Evolutionary conservation across 306 rosid genomes (phyloP).

Genomic region (Dalbergia cochinchinensis): DNA sequence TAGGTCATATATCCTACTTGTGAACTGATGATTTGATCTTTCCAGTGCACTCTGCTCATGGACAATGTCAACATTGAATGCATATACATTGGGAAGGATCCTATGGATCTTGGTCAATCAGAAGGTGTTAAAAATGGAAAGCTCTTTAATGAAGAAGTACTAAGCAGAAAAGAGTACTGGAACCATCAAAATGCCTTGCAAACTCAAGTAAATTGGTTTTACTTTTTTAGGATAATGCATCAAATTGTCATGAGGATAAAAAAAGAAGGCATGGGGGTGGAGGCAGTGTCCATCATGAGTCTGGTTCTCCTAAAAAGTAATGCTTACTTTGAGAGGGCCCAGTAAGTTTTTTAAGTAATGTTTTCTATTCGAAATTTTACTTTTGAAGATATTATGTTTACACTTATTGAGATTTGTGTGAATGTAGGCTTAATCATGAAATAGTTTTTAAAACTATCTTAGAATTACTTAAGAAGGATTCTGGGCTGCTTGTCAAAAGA

Average conservation of each 20-base stretch:
- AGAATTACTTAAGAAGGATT: constrained; percentile 74
- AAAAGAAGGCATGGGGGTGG: constrained; percentile 71
- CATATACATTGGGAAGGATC: constrained; percentile 51
- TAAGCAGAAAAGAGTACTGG: constrained; percentile 52
- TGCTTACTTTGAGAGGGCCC: constrained; percentile 74
- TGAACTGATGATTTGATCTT: constrained; percentile 97
- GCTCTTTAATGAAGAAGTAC: constrained; percentile 46
- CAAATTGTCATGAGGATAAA: constrained; percentile 63
- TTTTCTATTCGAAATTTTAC: constrained; percentile 40
- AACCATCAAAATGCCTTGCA: constrained; percentile 53
- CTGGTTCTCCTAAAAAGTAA: constrained; percentile 66
- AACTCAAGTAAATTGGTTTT: constrained; percentile 69
- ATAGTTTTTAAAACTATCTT: constrained; percentile 67
- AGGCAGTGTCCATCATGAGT: constrained; percentile 73
- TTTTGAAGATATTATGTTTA: constrained; percentile 32
- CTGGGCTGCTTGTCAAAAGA: constrained; percentile 70
- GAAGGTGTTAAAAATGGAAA: constrained; percentile 53
- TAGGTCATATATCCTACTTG: constrained; percentile 13
- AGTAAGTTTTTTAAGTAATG: constrained; percentile 57
- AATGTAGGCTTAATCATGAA: constrained; percentile 68
- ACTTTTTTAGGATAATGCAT: constrained; percentile 67
- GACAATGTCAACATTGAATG: constrained; percentile 73
- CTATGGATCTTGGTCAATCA: constrained; percentile 52
- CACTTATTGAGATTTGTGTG: constrained; percentile 39
- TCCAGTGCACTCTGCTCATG: constrained; percentile 99